phyloP scores from a whole-genome alignment of 768 basidiomycete genomes.

The Auriculariales sp. region DNA sequence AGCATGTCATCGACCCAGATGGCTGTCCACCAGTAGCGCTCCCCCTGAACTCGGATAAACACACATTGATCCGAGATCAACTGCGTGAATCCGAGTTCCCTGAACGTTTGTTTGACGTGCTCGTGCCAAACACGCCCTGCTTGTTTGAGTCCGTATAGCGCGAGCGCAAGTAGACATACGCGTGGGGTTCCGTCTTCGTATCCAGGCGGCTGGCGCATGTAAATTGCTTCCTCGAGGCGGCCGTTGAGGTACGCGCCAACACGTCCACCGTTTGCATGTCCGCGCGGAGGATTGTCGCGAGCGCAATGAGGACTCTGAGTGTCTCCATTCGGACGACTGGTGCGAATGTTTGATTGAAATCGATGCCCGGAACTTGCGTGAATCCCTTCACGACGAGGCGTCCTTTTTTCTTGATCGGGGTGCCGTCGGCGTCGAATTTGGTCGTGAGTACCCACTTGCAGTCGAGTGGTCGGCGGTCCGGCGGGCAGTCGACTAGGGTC shows the following conservation, averaged over 20 bases:
- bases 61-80: slow-evolving; percentile 12
- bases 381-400: slow-evolving; percentile 21
- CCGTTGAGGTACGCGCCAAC: slow-evolving; percentile 25
- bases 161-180: slow-evolving; percentile 11
- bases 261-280: slow-evolving; percentile 25
- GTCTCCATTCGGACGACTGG: slow-evolving; percentile 14
- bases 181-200: slow-evolving; percentile 9
- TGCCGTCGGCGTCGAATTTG: slow-evolving; percentile 16
- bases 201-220: slow-evolving; percentile 26
- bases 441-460: slow-evolving; percentile 16
- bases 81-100: slow-evolving; percentile 10
- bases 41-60: slow-evolving; percentile 6
- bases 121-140: slow-evolving; percentile 16
- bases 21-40: slow-evolving; percentile 9
- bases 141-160: slow-evolving; percentile 19
- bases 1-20: slow-evolving; percentile 19
- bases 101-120: slow-evolving; percentile 11
- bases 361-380: slow-evolving; percentile 24
- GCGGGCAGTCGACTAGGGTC: slow-evolving; percentile 10
- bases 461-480: slow-evolving; percentile 11
- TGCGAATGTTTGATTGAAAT: slow-evolving; percentile 20
- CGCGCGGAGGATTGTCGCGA: slow-evolving; percentile 21
- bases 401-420: slow-evolving; percentile 19
- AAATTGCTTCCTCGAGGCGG: slow-evolving; percentile 20
- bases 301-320: slow-evolving; percentile 20